Evolutionary conservation across 2,329 filamentous ascomycete genomes (phyloP).

Genomic region (Diaporthe australafricana): DNA sequence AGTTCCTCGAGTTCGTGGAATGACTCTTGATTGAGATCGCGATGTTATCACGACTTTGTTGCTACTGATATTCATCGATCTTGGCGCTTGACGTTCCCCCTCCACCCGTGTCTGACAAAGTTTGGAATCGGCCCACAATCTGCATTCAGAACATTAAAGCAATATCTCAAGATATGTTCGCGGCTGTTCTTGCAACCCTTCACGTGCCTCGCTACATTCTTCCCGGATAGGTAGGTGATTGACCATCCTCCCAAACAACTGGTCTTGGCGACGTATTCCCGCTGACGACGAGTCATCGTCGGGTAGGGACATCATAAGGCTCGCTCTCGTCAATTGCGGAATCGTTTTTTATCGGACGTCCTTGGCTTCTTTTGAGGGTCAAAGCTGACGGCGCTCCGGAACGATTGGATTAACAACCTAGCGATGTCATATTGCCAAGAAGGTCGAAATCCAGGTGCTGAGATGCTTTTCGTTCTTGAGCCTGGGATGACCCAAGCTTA

Average conservation of each 20-base stretch:
- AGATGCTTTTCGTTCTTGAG: neutral
- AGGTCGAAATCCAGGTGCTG: neutral
- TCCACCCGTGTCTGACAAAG: neutral
- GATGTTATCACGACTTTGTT: neutral
- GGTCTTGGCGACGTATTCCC: neutral
- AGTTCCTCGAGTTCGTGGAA: neutral
- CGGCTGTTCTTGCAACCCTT: neutral
- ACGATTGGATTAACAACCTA: neutral
- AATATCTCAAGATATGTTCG: neutral
- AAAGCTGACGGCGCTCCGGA: neutral
- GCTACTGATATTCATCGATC: neutral
- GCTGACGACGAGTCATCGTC: neutral
- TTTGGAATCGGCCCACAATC: neutral
- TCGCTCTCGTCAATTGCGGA: neutral
- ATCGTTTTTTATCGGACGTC: neutral
- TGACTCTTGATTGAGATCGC: neutral
- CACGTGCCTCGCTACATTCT: neutral
- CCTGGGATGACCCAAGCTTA: neutral
- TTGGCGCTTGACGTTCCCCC: neutral
- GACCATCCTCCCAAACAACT: neutral
- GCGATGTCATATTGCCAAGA: conserved; percentile 18
- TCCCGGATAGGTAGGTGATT: neutral
- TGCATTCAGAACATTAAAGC: neutral
- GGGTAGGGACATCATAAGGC: neutral
- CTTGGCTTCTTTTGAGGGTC: conserved; percentile 1